Evolutionary conservation across 106 monocot genomes (phyloP).

Genomic region (Acorus calamus): DNA sequence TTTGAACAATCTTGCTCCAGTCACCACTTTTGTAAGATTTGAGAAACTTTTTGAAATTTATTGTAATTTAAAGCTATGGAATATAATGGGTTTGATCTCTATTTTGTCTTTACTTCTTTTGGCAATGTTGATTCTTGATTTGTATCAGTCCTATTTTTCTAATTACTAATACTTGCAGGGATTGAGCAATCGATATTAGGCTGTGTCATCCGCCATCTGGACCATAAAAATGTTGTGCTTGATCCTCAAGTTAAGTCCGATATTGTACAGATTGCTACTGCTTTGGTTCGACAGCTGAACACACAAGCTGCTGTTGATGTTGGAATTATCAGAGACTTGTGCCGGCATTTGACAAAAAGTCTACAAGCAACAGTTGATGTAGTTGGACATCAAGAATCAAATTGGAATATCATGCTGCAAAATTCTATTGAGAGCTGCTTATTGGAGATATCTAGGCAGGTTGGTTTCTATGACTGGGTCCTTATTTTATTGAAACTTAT

Average conservation of each 20-base stretch:
- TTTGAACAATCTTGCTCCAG: no score
- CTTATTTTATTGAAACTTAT: no score
- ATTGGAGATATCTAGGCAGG: constrained; percentile 80
- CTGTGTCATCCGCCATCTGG: constrained; percentile 67
- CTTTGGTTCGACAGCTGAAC: constrained; percentile 49
- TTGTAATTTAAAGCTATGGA: no score
- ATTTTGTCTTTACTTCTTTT: background rate
- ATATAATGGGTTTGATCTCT: no score
- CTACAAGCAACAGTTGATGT: constrained; percentile 61
- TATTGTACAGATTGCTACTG: constrained; percentile 61
- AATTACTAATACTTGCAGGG: constrained; percentile 32
- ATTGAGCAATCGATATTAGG: constrained; percentile 64
- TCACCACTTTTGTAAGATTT: no score
- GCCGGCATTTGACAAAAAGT: constrained; percentile 88
- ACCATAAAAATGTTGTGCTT: constrained; percentile 76
- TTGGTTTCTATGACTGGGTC: constrained; percentile 8
- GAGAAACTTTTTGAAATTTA: no score
- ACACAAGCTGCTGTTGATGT: constrained; percentile 52
- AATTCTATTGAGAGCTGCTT: constrained; percentile 82
- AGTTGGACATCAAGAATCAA: constrained; percentile 38
- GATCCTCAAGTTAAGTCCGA: constrained; percentile 65
- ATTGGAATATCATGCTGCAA: constrained; percentile 65
- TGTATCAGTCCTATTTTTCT: background rate
- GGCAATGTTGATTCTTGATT: background rate
- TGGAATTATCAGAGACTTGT: constrained; percentile 59